A percentile compares a stretch with the other conserved stretches of the same genome.
Evolutionary conservation across 176 grass and related monocot species (phyloP).

Genomic region (Aegilops tauschii): DNA sequence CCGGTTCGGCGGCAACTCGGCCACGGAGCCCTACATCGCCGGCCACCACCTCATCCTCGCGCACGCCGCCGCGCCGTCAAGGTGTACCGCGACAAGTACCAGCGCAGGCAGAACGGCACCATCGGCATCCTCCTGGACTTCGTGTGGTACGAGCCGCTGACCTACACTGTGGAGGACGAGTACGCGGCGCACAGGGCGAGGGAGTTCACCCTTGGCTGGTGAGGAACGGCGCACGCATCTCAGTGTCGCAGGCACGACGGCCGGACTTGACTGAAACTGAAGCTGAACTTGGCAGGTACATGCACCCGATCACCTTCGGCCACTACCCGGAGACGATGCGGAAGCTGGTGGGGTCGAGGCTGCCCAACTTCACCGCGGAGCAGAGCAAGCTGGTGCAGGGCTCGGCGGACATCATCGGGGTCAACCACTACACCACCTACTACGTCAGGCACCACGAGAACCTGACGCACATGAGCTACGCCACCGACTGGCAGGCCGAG

Average conservation of each 20-base stretch:
- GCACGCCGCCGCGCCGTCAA: constrained; percentile 74
- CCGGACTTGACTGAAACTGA: neutral
- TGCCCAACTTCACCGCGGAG: constrained; percentile 69
- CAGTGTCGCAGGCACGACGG: neutral
- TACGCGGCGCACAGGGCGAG: constrained; percentile 74
- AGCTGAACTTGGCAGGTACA: constrained; percentile 47
- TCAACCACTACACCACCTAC: constrained; percentile 88
- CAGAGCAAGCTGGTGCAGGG: constrained; percentile 71
- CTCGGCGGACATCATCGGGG: constrained; percentile 66
- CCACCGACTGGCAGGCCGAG: constrained; percentile 63
- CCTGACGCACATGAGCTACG: constrained; percentile 39
- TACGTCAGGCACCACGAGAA: constrained; percentile 50
- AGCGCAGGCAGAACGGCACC: constrained; percentile 57
- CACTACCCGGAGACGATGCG: constrained; percentile 72
- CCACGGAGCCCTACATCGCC: constrained; percentile 81
- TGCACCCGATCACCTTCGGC: constrained; percentile 81
- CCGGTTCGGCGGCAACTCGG: constrained; percentile 57
- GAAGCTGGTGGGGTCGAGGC: constrained; percentile 50
- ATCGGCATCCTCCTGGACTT: constrained; percentile 95
- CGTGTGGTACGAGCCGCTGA: constrained; percentile 78
- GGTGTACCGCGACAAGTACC: constrained; percentile 71
- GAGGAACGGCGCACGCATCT: neutral
- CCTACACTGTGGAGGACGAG: constrained; percentile 46
- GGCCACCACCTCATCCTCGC: constrained; percentile 74
- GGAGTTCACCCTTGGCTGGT: constrained; percentile 92